Base-by-base conservation (phyloP, 2,329 filamentous ascomycete species). In the Ceratocystis huliohia region DNA sequence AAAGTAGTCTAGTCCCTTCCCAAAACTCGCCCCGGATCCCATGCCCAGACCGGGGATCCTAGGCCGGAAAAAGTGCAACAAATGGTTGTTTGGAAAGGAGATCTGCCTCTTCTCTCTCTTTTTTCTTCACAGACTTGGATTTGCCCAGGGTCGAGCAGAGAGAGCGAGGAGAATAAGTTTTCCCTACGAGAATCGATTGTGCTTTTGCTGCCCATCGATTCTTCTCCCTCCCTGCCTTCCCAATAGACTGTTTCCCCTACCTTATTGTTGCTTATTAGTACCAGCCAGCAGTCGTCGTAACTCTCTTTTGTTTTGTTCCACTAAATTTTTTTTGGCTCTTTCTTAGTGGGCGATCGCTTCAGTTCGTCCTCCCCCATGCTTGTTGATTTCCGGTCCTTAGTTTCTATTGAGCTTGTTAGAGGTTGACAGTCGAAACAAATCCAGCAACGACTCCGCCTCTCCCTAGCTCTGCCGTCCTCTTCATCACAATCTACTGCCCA, bases 371-470 rank as follows among this genome's bases (percentile, higher is more conserved):
- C 20, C n/a, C 44, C 44, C 44, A 46, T n/a, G 44, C 15, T 2
- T 37, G 8, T 3, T 46, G 15, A 46, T 46, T 46, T 46, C 1
- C 45, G 7, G 17, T 5, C 20, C 20, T 48, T 20, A 6, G 15
- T 48, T 48, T 48, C 17, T 48, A 20, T 37, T 48, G 17, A n/a
- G 45, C n/a, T 50, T 20, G 46, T 50, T 50, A 20, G 46, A 50
- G 46, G 4, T 50, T 57, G 53, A 57, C 53, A 57, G 53, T 57
- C 25, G 53, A 57, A 57, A 57, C 53, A 57, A 57, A 57, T 37
- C 33, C 33, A 37, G 30, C 53, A 57, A 33, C 6, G 53, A 13
- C 53, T 57, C 53, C 53, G 53, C 25, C 53, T 30, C 53, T 15
- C 30, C 46, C 17, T 37, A 37, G 10, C 33, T 50, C n/a, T 22